phyloP scores from a whole-genome alignment of 1,284 basidiomycete species.

The Apiotrichum veenhuisii region DNA sequence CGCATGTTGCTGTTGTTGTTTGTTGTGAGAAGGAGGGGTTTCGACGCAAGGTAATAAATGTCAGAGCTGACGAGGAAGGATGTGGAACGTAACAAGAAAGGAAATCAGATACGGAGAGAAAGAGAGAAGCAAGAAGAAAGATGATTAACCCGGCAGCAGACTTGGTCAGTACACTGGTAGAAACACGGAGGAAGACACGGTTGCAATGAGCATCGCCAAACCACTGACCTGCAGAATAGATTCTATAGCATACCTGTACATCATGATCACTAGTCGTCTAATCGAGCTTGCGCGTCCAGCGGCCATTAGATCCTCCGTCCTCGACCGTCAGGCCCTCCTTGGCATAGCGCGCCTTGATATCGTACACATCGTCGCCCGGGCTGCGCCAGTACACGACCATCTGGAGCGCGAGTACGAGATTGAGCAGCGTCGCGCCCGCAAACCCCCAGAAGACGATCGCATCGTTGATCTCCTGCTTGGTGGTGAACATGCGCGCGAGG shows the following conservation, averaged over 20 bases:
- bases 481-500: constrained; percentile 83
- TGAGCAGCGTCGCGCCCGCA: constrained; percentile 70
- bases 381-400: constrained; percentile 77
- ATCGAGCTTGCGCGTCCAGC: constrained; percentile 34
- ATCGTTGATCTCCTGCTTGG: constrained; percentile 78
- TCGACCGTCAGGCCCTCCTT: neutral
- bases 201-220: no score
- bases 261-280: constrained; percentile 8
- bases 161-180: no score
- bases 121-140: neutral
- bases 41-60: neutral
- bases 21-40: neutral
- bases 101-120: neutral
- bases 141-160: no score
- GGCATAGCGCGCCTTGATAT: neutral
- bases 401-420: constrained; percentile 72
- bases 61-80: neutral
- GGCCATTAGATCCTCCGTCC: neutral
- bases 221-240: no score
- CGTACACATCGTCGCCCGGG: neutral
- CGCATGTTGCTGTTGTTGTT: constrained; percentile 1
- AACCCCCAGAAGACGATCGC: constrained; percentile 73
- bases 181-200: no score
- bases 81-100: neutral
- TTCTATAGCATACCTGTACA: no score